These are phyloP conservation scores for Hirsutella minnesotensis DNA, from an alignment of 2,329 filamentous ascomycete species.

Conservation along the genomic window DNA sequence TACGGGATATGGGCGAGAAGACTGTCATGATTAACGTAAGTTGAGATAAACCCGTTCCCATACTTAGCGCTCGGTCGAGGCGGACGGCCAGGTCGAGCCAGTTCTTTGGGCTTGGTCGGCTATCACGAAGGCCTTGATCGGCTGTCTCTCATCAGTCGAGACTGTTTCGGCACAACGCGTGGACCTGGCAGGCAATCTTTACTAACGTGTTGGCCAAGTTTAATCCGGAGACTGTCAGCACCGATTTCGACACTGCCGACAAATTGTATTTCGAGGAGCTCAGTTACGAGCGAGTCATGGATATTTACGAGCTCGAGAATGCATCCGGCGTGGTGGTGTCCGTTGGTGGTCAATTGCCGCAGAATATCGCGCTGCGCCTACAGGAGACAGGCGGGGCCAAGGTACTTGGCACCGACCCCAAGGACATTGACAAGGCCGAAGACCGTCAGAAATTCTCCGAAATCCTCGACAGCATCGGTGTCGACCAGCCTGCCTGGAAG, in stretches of 20 bases:
- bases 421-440: constrained; percentile 95
- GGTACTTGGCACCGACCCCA: constrained; percentile 82
- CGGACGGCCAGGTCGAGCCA: too few relatives aligned
- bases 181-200: too few relatives aligned
- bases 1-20: constrained; percentile 84
- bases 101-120: too few relatives aligned
- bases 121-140: too few relatives aligned
- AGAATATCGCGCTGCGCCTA: constrained; percentile 91
- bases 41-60: constrained; percentile 1
- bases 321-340: constrained; percentile 85
- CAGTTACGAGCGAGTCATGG: constrained; percentile 95
- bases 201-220: constrained; percentile 24
- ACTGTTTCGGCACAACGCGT: too few relatives aligned
- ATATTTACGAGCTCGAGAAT: constrained; percentile 89
- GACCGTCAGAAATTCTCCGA: constrained; percentile 97
- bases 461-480: constrained; percentile 90
- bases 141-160: too few relatives aligned
- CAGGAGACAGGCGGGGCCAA: constrained; percentile 86
- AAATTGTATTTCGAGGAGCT: constrained; percentile 95
- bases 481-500: constrained; percentile 97
- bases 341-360: constrained; percentile 88
- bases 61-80: neutral
- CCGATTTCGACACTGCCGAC: constrained; percentile 83
- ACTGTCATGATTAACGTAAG: constrained; percentile 89
- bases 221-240: constrained; percentile 71